Conservation (phyloP, 1,284 basidiomycete species). For the Tilletia setariae region DNA sequence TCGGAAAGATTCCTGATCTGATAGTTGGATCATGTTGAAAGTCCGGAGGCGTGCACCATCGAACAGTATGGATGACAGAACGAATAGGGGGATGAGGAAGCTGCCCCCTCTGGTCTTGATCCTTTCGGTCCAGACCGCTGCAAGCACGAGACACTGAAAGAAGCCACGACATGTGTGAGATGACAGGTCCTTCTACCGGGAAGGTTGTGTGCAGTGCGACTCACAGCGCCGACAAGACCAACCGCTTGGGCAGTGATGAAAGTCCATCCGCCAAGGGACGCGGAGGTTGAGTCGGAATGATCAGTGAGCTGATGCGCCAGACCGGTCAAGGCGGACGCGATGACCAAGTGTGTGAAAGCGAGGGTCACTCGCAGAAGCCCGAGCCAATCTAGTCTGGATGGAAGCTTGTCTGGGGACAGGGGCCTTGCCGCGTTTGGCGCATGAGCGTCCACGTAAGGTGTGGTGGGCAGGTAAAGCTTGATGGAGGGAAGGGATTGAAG, state of each 20-base stretch:
- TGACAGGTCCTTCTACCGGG: too few relatives aligned
- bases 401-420: not conserved
- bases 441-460: too few relatives aligned
- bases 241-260: not conserved
- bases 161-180: too few relatives aligned
- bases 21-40: not conserved
- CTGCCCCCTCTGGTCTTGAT: not conserved
- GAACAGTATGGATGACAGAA: slow-evolving; percentile 11
- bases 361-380: not conserved
- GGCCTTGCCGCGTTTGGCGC: not conserved
- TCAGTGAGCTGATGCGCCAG: too few relatives aligned
- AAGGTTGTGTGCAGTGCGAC: too few relatives aligned
- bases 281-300: not conserved
- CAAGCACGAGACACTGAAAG: not conserved
- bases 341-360: not conserved
- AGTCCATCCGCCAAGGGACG: not conserved
- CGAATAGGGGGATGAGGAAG: slow-evolving; percentile 11
- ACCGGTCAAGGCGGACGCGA: too few relatives aligned
- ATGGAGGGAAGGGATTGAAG: too few relatives aligned
- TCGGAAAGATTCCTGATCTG: not conserved
- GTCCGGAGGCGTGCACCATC: slow-evolving; percentile 13
- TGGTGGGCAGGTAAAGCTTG: too few relatives aligned
- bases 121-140: not conserved
- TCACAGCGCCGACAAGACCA: not conserved
- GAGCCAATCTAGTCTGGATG: not conserved